Evolutionary conservation across 306 rosid genomes (phyloP).

Genomic region (Casuarina cunninghamiana): DNA sequence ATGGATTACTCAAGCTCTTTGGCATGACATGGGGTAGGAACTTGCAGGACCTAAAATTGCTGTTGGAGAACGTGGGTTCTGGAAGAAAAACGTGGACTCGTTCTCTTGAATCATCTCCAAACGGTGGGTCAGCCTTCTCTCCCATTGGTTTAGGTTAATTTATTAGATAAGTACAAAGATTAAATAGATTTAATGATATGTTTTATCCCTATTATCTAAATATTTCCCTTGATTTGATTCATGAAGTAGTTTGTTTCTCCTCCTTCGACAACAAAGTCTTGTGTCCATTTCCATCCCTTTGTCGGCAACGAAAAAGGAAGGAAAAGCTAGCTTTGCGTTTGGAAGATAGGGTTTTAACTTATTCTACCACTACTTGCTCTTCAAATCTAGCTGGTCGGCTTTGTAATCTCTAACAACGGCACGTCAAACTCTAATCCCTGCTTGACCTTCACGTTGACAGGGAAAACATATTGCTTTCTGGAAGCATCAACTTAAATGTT

Average conservation of each 20-base stretch:
- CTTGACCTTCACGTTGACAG: too few relatives aligned
- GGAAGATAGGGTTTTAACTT: background rate
- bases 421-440: too few relatives aligned
- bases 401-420: too few relatives aligned
- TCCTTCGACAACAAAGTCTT: too few relatives aligned
- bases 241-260: background rate
- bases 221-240: background rate
- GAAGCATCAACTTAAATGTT: too few relatives aligned
- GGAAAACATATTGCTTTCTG: too few relatives aligned
- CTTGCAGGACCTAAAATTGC: background rate
- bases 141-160: background rate
- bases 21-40: background rate
- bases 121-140: background rate
- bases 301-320: background rate
- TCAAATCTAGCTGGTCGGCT: too few relatives aligned
- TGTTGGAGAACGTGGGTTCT: background rate
- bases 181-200: background rate
- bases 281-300: background rate
- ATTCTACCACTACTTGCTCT: background rate
- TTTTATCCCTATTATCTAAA: background rate
- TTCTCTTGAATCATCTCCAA: background rate
- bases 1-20: background rate
- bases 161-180: background rate
- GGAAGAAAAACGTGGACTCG: background rate
- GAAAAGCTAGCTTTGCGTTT: background rate